Base-by-base conservation (phyloP, 164 flowering plant species). In the Pachysandra terminalis region DNA sequence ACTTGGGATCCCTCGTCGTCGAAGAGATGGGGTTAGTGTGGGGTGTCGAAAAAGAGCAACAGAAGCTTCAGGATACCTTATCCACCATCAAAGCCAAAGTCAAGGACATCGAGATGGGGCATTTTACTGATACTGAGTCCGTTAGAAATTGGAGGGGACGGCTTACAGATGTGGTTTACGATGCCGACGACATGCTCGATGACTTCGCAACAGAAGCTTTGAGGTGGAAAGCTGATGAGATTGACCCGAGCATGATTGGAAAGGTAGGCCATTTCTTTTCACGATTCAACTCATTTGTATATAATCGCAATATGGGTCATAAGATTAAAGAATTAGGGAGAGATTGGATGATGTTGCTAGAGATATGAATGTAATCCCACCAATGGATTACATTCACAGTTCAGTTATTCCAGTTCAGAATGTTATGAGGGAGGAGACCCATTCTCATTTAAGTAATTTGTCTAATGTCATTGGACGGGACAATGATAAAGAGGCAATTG, bases 121-220 rank as follows among this genome's bases (percentile, higher is more conserved):
- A 64, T 3, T 32, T 3, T 14, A n/a, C 9, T 7, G 14, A 23
- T n/a, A 63, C 23, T n/a, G 52, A 26, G 9, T 9, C 35, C 3
- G 56, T 56, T 26, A 16, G 28, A n/a, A 28, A 13, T 22, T 70
- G 73, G 73, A 14, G 63, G 17, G 27, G 7, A n/a, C 63, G 21
- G 63, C 67, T 70, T 6, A 9, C 15, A 24, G 48, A 55, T 24
- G 66, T 69, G 19, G 14, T 37, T 26, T 69, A 45, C 15, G 61
- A 70, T 56, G 58, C 48, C 21, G 61, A 63, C 21, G 63, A 70
- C 16, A n/a, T 70, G 56, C 52, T 56, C 6, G 73, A 70, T 48
- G 55, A 37, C 23, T 41, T 48, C 6, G 40, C 21, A 9, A 55
- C 25, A 2, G 56, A 70, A 37, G 53, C 37, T 28, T n/a, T 63